A percentile compares a stretch with the other conserved stretches of the same genome.
phyloP scores from a whole-genome alignment of 2,329 filamentous ascomycete genomes.

The Lomentospora prolificans region DNA sequence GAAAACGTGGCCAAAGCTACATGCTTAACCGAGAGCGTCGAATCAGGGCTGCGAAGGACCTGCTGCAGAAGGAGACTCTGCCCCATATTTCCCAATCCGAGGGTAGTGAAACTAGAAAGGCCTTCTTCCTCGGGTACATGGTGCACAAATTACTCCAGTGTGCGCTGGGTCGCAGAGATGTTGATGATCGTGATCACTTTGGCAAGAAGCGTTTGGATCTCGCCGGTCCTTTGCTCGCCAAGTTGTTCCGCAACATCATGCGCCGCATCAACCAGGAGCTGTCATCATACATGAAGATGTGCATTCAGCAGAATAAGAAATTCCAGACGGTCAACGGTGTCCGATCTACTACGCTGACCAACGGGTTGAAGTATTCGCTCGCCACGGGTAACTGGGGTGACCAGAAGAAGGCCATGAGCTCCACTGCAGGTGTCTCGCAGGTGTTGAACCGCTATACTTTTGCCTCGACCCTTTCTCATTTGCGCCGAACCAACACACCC shows the following conservation, averaged over 20 bases:
- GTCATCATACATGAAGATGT: conserved; percentile 81
- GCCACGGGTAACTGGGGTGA: conserved; percentile 99
- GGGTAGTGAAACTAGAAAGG: conserved; percentile 90
- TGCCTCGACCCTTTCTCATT: conserved; percentile 89
- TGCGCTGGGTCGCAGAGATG: conserved; percentile 82
- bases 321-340: conserved; percentile 88
- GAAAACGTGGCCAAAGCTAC: conserved; percentile 67
- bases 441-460: conserved; percentile 98
- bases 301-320: conserved; percentile 78
- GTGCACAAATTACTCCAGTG: conserved; percentile 92
- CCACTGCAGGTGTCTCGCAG: conserved; percentile 94
- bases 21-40: conserved; percentile 76
- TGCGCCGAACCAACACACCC: conserved; percentile 93
- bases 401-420: conserved; percentile 93
- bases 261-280: conserved; percentile 86
- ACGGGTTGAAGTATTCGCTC: conserved; percentile 90
- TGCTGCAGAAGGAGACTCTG: conserved; percentile 92
- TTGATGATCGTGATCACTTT: conserved; percentile 96
- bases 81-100: conserved; percentile 94
- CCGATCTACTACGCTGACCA: conserved; percentile 83
- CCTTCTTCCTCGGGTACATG: conserved; percentile 99
- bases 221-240: conserved; percentile 88
- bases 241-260: conserved; percentile 87
- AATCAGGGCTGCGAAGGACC: conserved; percentile 83
- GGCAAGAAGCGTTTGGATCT: conserved; percentile 97